A percentile compares a stretch with the other conserved stretches of the same genome.
Conservation (phyloP, 306 rosid species). For the Senna siamea region DNA sequence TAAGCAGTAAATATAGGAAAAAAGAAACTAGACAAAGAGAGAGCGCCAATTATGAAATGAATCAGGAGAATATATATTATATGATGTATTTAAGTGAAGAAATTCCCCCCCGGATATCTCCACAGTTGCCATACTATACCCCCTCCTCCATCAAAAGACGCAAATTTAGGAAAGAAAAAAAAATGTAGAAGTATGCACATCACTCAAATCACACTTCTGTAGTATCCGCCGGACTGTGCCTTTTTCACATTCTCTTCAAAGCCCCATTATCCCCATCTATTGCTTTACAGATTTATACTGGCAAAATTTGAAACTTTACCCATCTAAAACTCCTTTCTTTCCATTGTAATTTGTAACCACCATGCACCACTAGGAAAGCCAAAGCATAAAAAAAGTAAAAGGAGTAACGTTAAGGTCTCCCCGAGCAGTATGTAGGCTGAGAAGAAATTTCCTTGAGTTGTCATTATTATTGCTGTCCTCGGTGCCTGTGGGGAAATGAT, state of each 20-base stretch:
- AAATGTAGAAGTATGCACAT: constrained; percentile 32
- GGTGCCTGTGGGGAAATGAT: constrained; percentile 51
- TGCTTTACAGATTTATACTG: constrained; percentile 42
- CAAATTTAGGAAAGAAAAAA: constrained; percentile 4
- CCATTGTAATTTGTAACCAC: constrained; percentile 36
- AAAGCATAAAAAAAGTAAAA: background rate
- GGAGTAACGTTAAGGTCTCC: constrained; percentile 36
- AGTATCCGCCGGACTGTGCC: background rate
- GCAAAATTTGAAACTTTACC: constrained; percentile 38
- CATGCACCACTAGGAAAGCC: constrained; percentile 25
- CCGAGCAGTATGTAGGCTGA: constrained; percentile 27
- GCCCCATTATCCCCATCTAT: constrained; percentile 39
- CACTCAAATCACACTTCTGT: background rate
- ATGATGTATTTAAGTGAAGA: constrained; percentile 45
- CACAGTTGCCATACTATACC: constrained; percentile 58
- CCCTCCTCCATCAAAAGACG: constrained; percentile 41
- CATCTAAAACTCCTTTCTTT: constrained; percentile 33
- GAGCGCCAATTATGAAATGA: constrained; percentile 34
- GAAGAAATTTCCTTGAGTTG: constrained; percentile 17
- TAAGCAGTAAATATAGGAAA: background rate
- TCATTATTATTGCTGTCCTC: constrained; percentile 30
- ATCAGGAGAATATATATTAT: constrained; percentile 50
- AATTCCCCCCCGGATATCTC: constrained; percentile 48
- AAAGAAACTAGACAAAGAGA: constrained; percentile 16
- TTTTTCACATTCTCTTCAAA: constrained; percentile 35